Evolutionary conservation across 2,329 filamentous ascomycete genomes (phyloP).

Genomic region (Xylariaceae sp.): DNA sequence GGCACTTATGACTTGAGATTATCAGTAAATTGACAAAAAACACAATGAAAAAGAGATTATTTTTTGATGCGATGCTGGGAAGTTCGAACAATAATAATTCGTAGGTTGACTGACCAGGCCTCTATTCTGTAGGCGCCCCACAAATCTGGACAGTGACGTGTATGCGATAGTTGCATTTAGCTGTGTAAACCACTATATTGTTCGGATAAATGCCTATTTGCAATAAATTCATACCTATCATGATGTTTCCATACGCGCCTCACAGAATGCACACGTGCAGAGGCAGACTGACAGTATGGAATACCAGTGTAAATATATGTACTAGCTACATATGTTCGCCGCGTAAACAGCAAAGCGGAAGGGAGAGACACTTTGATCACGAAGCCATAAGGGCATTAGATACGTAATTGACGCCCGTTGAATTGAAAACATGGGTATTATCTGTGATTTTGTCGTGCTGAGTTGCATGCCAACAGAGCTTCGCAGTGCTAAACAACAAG

Average conservation of each 20-base stretch:
- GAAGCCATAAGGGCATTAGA: neutral
- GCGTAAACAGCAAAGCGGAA: too few relatives aligned
- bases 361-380: neutral
- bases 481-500: constrained; percentile 15
- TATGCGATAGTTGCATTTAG: neutral
- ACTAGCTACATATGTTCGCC: too few relatives aligned
- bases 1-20: neutral
- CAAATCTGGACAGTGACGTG: neutral
- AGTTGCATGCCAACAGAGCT: constrained; percentile 12
- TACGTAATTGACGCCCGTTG: neutral
- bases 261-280: too few relatives aligned
- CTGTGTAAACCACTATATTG: neutral
- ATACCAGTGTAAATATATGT: too few relatives aligned
- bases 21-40: neutral
- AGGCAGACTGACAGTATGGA: too few relatives aligned
- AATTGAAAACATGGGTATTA: constrained; percentile 10
- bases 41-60: neutral
- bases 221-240: neutral
- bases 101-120: neutral
- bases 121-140: neutral
- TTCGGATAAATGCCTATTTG: neutral
- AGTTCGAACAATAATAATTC: neutral
- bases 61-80: neutral
- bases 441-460: constrained; percentile 15
- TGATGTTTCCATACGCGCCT: neutral